Base-by-base conservation (phyloP, 495 filamentous ascomycete genomes). In the Tuber brumale region DNA sequence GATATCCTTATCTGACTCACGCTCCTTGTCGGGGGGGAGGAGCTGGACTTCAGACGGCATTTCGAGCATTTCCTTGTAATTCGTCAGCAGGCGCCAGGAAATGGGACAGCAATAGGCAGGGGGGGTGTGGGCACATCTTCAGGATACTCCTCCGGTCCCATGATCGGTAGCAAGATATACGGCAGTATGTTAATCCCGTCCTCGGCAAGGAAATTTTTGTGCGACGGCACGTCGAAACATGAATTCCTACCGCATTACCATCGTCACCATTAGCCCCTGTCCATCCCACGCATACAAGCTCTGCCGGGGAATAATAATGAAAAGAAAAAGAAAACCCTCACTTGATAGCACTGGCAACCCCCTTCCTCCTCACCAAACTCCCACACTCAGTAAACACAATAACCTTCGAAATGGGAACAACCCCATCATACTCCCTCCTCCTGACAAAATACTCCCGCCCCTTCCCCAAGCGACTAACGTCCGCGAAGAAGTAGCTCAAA, bases 321-420 rank as follows among this genome's bases (percentile, higher is more conserved):
- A 14, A 23, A 18, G 16, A 61, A n/a, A 1, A 72, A 76, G 88
- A 88, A n/a, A 91, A 89, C 46, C 90, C 78, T 82, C 96, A 97
- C 84, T 97, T 97, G 80, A 98, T 93, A 23, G 92, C 92, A 42
- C 90, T 92, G n/a, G 96, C 94, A 43, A 97, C 93, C 14, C 95
- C 95, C 79, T 92, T 94, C 75, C 95, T 86, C 74, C 95, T 89
- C 43, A 97, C 88, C 43, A 89, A 85, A 35, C 92, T 92, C 76
- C 88, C 86, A 84, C 97, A 93, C 84, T 95, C 93, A 4, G 94
- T 97, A 84, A 98, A 97, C 57, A 97, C 93, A 48, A 90, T 91
- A 70, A 97, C 86, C 85, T 97, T 97, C 70, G 92, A 92, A 74
- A 95, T 86, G 1, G 95, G 93, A 12, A 97, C 88, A n/a, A 94